phyloP scores from a whole-genome alignment of 495 filamentous ascomycete genomes.

The Aspergillus taichungensis region DNA sequence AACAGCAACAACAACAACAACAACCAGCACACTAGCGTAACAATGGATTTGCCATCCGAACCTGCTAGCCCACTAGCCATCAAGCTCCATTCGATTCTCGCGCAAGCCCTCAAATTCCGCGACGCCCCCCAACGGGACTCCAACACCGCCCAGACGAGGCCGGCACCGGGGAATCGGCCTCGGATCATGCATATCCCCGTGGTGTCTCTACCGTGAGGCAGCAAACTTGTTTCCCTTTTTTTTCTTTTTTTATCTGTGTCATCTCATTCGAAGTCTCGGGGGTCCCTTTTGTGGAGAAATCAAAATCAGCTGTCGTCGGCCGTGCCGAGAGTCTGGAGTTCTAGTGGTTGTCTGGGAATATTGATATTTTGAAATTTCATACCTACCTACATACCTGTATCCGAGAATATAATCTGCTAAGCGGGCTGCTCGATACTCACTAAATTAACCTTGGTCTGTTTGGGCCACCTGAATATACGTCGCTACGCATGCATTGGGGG shows the following conservation, averaged over 20 bases:
- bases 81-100: conserved; percentile 19
- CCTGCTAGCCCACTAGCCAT: conserved; percentile 14
- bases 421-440: no score
- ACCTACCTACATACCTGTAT: no score
- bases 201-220: conserved; percentile 18
- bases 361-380: no score
- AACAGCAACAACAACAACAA: not conserved
- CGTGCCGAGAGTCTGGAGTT: no score
- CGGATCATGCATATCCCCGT: conserved; percentile 22
- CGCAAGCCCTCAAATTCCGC: conserved; percentile 22
- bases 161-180: conserved; percentile 3
- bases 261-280: no score
- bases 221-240: not conserved
- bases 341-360: no score
- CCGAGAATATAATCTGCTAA: no score
- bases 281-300: no score
- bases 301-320: no score
- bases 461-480: no score
- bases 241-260: conserved; percentile 3
- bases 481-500: no score
- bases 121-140: conserved; percentile 16
- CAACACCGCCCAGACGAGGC: not conserved
- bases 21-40: not conserved
- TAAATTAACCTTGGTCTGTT: no score
- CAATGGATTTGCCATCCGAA: conserved; percentile 1